These are phyloP conservation scores for Macaranga tanarius DNA, from an alignment of 441 rosid genomes.

Conservation along the genomic window DNA sequence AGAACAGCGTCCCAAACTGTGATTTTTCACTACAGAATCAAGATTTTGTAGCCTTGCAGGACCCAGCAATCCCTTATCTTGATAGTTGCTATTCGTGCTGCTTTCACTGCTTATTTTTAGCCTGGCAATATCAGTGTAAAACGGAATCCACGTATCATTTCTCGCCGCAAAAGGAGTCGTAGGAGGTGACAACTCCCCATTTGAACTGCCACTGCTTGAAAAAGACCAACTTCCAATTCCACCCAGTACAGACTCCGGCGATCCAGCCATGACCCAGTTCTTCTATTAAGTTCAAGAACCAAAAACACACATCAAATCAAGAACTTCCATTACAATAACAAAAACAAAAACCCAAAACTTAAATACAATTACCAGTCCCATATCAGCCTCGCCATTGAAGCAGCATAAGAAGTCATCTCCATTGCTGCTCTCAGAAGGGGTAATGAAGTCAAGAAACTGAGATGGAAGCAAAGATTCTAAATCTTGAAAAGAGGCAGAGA, in stretches of 20 bases:
- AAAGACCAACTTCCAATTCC: slow-evolving; percentile 55
- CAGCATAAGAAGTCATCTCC: slow-evolving; percentile 73
- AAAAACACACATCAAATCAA: not conserved
- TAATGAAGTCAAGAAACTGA: slow-evolving; percentile 14
- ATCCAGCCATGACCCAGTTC: slow-evolving; percentile 39
- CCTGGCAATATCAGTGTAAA: slow-evolving; percentile 58
- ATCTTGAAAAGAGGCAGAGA: slow-evolving; percentile 26
- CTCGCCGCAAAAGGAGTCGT: slow-evolving; percentile 45
- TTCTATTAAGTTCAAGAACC: slow-evolving; percentile 24
- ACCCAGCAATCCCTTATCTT: slow-evolving; percentile 19
- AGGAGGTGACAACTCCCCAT: slow-evolving; percentile 62
- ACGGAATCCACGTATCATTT: slow-evolving; percentile 52
- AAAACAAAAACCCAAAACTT: not conserved
- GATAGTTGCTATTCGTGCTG: slow-evolving; percentile 15
- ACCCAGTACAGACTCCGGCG: slow-evolving; percentile 68
- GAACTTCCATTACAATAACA: not conserved
- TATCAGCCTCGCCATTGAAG: slow-evolving; percentile 46
- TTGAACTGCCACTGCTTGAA: slow-evolving; percentile 62
- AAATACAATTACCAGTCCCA: not conserved
- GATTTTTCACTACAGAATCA: slow-evolving; percentile 4
- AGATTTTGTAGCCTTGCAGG: slow-evolving; percentile 16
- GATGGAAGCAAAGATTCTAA: slow-evolving; percentile 35
- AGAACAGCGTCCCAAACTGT: not conserved
- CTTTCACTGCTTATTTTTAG: slow-evolving; percentile 41
- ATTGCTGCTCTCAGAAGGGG: slow-evolving; percentile 42